Base-by-base conservation (phyloP, 2,329 filamentous ascomycete genomes). In the Claviceps sp. region DNA sequence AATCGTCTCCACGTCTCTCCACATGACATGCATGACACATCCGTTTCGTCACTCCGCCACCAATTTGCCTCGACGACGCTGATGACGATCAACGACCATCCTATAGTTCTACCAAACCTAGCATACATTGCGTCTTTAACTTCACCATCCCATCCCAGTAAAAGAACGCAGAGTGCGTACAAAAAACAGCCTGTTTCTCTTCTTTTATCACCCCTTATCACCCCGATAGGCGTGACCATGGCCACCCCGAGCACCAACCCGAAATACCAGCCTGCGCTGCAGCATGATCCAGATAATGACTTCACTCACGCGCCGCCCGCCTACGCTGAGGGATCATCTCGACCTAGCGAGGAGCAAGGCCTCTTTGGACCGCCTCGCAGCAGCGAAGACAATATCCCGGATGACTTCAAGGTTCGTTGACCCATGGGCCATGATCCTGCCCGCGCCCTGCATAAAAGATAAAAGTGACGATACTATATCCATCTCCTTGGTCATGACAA, bases 341-440 rank as follows among this genome's bases (percentile, higher is more conserved):
- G 76, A 54, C 74, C 75, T 60, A 75, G 78, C 56, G 68, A 72
- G 54, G 70, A 71, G 13, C 71, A 78, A 22, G 75, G 86, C 42
- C 78, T 86, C 52, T 77, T 77, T 55, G 84, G 81, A 47, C 80
- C 77, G 45, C 82, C 88, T 49, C 82, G 90, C 61, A 78, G 76
- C 65, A 90, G 90, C 68, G 82, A 90, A 64, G 91, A 96, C 70
- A 94, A 96, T 63, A 66, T 97, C 45, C 91, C 91, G 1, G 91
- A 97, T 72, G 91, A 97, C 70, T 97, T 97, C 81, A 97, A 96
- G 78, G 85, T 87, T 60, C 4, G 59, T 47, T 23, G 20, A 4
- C 22, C 7, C 26, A 34, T 23, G 23, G 23, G 23, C 23, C 23
- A 23, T 42, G 8, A 44, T 48, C 45, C 14, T 29, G 11, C 16